Percentiles rank a stretch among this genome's conserved stretches.
Conservation (phyloP, 163 green algal species). For the Smithsoniella earleae region DNA sequence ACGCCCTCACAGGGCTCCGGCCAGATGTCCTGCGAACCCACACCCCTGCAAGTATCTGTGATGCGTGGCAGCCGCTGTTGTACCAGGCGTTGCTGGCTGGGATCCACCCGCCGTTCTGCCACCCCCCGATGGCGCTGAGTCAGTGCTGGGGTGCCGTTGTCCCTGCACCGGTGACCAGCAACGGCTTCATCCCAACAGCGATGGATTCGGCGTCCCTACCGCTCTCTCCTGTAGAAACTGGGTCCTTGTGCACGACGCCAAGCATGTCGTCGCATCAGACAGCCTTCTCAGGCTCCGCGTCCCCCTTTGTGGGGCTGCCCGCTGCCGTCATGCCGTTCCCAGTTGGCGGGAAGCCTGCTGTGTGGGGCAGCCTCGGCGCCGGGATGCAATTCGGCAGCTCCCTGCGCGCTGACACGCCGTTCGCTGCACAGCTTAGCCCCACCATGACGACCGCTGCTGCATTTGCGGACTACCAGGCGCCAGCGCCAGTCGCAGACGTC, state of each 20-base stretch:
- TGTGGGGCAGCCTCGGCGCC: slow-evolving; percentile 7
- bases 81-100: slow-evolving; percentile 8
- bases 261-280: not conserved
- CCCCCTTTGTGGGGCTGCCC: slow-evolving; percentile 11
- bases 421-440: slow-evolving; percentile 21
- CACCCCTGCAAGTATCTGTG: not conserved
- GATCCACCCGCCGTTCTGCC: not conserved
- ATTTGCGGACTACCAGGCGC: not conserved
- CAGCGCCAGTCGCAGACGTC: not conserved
- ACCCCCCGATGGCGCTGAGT: not conserved
- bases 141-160: not conserved
- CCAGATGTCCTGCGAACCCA: not conserved
- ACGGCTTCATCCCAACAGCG: no score
- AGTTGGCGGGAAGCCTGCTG: no score
- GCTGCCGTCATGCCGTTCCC: not conserved
- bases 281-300: not conserved
- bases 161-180: not conserved
- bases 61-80: slow-evolving; percentile 10
- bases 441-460: not conserved
- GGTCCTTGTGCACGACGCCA: not conserved
- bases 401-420: not conserved
- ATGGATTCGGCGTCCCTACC: no score
- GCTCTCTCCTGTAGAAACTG: not conserved
- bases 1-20: slow-evolving; percentile 20
- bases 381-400: slow-evolving; percentile 5